Evolutionary conservation across 768 basidiomycete genomes (phyloP).

Genomic region (Lactarius quietus): DNA sequence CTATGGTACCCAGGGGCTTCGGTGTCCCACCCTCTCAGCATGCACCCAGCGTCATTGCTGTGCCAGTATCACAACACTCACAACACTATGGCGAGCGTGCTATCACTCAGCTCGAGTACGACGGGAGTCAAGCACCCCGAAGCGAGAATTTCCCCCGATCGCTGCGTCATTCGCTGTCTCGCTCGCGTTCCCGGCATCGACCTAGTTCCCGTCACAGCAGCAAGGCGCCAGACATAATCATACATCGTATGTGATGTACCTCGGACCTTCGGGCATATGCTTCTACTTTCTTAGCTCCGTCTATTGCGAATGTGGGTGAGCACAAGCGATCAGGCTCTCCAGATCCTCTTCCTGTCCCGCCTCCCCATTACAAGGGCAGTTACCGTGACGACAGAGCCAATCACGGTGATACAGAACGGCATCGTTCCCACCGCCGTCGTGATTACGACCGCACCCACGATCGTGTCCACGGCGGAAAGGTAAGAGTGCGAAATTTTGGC

Average conservation of each 20-base stretch:
- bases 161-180: constrained; percentile 3
- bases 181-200: constrained; percentile 10
- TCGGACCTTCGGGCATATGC: not conserved
- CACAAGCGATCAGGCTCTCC: constrained; percentile 15
- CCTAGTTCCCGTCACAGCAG: constrained; percentile 17
- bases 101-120: constrained; percentile 21
- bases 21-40: constrained; percentile 3
- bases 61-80: constrained; percentile 14
- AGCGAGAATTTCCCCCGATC: constrained; percentile 10
- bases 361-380: constrained; percentile 7
- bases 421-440: constrained; percentile 16
- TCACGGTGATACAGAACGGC: constrained; percentile 4
- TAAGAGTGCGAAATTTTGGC: not conserved
- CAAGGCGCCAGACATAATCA: constrained; percentile 18
- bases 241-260: constrained; percentile 12
- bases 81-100: constrained; percentile 24
- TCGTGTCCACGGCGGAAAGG: constrained; percentile 10
- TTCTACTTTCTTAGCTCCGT: constrained; percentile 15
- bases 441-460: constrained; percentile 10
- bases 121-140: constrained; percentile 6
- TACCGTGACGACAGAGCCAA: constrained; percentile 9
- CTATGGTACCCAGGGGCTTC: constrained; percentile 1
- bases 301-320: constrained; percentile 7
- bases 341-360: constrained; percentile 20
- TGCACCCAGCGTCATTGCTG: not conserved